Evolutionary conservation across 768 basidiomycete genomes (phyloP).

Genomic region (Suillus sp.): DNA sequence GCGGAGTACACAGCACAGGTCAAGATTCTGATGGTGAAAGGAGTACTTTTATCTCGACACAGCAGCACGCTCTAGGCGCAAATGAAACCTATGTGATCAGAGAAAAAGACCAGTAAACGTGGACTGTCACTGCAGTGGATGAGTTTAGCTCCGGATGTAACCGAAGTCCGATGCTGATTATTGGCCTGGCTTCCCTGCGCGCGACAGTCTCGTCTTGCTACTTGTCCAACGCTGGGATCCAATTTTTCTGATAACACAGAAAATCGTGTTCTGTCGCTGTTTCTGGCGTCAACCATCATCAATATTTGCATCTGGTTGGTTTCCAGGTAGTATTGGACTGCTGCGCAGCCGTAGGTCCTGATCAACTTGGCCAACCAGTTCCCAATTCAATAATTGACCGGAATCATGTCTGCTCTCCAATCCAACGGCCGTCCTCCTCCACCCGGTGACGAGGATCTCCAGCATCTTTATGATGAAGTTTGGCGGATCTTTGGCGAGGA

Average conservation of each 20-base stretch:
- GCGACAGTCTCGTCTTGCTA: not conserved
- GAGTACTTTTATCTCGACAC: not conserved
- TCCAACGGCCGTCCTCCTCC: conserved; percentile 38
- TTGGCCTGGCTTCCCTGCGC: not conserved
- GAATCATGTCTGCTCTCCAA: conserved; percentile 40
- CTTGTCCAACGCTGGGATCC: not conserved
- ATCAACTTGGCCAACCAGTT: conserved; percentile 13
- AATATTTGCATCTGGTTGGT: not conserved
- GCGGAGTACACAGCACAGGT: not conserved
- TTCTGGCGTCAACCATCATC: not conserved
- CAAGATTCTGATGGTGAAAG: not conserved
- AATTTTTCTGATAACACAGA: not conserved
- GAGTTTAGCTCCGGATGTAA: not conserved
- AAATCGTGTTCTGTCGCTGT: not conserved
- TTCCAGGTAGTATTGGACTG: not conserved
- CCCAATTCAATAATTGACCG: conserved; percentile 10
- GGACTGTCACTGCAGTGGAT: not conserved
- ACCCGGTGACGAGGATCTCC: conserved; percentile 70
- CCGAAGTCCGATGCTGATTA: conserved; percentile 6
- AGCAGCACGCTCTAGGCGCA: not conserved
- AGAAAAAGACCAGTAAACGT: not conserved
- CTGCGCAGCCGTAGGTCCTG: conserved; percentile 5
- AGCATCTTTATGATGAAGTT: conserved; percentile 75
- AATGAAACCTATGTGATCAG: not conserved
- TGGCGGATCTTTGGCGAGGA: conserved; percentile 67